Conservation (phyloP, 495 filamentous ascomycete genomes). For the Xylona heveae region DNA sequence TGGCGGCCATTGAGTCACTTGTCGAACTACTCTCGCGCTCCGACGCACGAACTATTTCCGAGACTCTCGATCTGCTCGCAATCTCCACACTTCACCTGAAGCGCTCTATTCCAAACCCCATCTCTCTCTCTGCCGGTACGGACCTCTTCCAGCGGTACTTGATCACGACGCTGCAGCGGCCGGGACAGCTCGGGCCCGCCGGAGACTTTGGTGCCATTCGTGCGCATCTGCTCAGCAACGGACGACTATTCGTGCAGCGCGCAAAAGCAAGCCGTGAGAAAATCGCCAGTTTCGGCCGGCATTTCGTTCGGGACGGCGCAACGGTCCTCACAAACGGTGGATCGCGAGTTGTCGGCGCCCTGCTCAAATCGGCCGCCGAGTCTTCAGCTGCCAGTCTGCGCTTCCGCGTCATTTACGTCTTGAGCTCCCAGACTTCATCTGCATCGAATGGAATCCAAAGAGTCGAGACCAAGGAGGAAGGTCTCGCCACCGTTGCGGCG, state of each 20-base stretch:
- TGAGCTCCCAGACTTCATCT: slow-evolving; percentile 9
- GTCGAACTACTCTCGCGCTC: slow-evolving; percentile 62
- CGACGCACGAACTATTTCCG: slow-evolving; percentile 66
- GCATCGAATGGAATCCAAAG: slow-evolving; percentile 12
- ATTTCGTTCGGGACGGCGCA: slow-evolving; percentile 53
- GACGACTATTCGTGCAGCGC: slow-evolving; percentile 60
- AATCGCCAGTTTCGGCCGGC: slow-evolving; percentile 58
- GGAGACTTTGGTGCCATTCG: slow-evolving; percentile 65
- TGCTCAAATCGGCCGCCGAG: slow-evolving; percentile 55
- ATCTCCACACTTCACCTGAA: slow-evolving; percentile 54
- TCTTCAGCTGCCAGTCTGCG: slow-evolving; percentile 30
- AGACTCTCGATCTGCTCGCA: slow-evolving; percentile 71
- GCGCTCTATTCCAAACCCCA: slow-evolving; percentile 57
- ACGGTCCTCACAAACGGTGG: slow-evolving; percentile 77
- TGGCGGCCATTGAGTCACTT: slow-evolving; percentile 86
- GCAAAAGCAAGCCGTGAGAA: slow-evolving; percentile 69
- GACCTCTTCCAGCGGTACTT: slow-evolving; percentile 92
- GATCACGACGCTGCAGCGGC: slow-evolving; percentile 42
- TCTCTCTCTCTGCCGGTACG: slow-evolving; percentile 80
- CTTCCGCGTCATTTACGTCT: slow-evolving; percentile 75
- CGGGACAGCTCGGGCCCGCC: slow-evolving; percentile 23
- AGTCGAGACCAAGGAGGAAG: slow-evolving; percentile 33
- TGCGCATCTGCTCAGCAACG: slow-evolving; percentile 63
- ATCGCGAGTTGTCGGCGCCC: slow-evolving; percentile 56
- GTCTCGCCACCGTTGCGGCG: slow-evolving; percentile 38